Percentiles rank a stretch among this genome's conserved stretches.
phyloP scores from a whole-genome alignment of 208 protist species.

The Kentomonas sorsogonicus region DNA sequence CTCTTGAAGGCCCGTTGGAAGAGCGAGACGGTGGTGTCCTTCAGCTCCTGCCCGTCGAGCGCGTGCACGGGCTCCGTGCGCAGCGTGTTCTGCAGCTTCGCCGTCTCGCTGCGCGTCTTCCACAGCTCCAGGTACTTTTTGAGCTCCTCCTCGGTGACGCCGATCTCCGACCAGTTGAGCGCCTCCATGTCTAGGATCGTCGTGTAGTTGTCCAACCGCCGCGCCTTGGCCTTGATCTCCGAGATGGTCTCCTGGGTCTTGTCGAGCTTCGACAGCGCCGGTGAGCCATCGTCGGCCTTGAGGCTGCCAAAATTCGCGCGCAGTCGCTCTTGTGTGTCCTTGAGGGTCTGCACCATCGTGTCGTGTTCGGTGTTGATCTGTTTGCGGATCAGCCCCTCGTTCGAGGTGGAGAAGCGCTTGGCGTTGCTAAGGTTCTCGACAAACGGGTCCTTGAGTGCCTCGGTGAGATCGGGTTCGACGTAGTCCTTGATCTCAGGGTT shows the following conservation, averaged over 20 bases:
- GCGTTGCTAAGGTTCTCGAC: slow-evolving; percentile 26
- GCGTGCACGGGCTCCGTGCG: slow-evolving; percentile 34
- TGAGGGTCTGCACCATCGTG: slow-evolving; percentile 18
- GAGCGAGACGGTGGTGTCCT: slow-evolving; percentile 53
- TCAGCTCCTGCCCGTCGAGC: slow-evolving; percentile 61
- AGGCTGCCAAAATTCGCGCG: slow-evolving; percentile 28
- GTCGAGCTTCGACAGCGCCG: slow-evolving; percentile 47
- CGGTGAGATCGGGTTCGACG: slow-evolving; percentile 20
- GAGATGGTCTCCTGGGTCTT: slow-evolving; percentile 25
- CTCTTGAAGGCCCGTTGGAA: slow-evolving; percentile 58
- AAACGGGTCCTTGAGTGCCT: slow-evolving; percentile 29
- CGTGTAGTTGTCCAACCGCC: slow-evolving; percentile 57
- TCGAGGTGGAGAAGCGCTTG: slow-evolving; percentile 26
- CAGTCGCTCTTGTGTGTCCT: slow-evolving; percentile 27
- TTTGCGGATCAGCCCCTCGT: slow-evolving; percentile 24
- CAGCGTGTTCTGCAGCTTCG: slow-evolving; percentile 51
- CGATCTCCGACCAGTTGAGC: slow-evolving; percentile 70
- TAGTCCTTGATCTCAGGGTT: not conserved
- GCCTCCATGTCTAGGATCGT: slow-evolving; percentile 58
- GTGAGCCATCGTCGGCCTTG: slow-evolving; percentile 33
- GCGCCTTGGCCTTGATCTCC: slow-evolving; percentile 22
- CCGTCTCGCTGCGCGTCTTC: slow-evolving; percentile 49
- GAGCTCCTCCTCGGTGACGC: slow-evolving; percentile 46
- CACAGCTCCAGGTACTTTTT: slow-evolving; percentile 75
- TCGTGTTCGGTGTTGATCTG: slow-evolving; percentile 28